phyloP scores from a whole-genome alignment of 1,284 basidiomycete species.

The Pulveroboletus sp. region DNA sequence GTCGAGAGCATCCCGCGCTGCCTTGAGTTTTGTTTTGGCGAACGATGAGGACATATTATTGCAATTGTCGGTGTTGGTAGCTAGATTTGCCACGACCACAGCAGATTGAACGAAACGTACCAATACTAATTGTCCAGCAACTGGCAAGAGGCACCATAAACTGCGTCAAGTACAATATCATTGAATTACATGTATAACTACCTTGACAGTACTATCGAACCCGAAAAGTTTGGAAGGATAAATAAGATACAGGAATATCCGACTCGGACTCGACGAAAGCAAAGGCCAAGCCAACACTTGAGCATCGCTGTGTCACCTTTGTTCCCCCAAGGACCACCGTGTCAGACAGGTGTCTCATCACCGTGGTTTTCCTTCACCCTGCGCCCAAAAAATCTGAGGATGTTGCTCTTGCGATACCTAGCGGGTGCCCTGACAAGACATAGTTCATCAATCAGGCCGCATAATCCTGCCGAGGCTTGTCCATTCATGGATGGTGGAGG shows the following conservation, averaged over 20 bases:
- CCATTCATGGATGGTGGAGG: neutral
- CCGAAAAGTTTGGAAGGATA: neutral
- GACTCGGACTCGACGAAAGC: too few species aligned
- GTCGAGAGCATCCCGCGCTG: slow-evolving; percentile 74
- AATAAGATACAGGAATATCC: neutral
- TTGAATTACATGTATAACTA: neutral
- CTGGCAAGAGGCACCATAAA: neutral
- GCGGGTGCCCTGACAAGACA: slow-evolving; percentile 29
- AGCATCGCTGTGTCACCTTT: neutral
- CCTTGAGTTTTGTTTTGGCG: slow-evolving; percentile 75
- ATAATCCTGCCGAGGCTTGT: slow-evolving; percentile 5
- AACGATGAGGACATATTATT: slow-evolving; percentile 45
- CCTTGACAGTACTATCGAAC: neutral
- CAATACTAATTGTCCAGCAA: too few species aligned
- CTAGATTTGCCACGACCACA: neutral
- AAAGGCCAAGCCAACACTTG: too few species aligned
- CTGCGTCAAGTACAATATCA: neutral
- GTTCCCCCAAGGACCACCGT: neutral
- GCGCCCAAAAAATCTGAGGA: slow-evolving; percentile 25
- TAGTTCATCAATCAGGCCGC: slow-evolving; percentile 23
- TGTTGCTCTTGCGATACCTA: slow-evolving; percentile 17
- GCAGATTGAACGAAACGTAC: too few species aligned
- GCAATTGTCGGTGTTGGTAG: neutral
- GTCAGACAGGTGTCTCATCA: neutral
- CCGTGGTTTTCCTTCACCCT: slow-evolving; percentile 8